phyloP scores from a whole-genome alignment of 768 basidiomycete species.

The Mycena belliarum region DNA sequence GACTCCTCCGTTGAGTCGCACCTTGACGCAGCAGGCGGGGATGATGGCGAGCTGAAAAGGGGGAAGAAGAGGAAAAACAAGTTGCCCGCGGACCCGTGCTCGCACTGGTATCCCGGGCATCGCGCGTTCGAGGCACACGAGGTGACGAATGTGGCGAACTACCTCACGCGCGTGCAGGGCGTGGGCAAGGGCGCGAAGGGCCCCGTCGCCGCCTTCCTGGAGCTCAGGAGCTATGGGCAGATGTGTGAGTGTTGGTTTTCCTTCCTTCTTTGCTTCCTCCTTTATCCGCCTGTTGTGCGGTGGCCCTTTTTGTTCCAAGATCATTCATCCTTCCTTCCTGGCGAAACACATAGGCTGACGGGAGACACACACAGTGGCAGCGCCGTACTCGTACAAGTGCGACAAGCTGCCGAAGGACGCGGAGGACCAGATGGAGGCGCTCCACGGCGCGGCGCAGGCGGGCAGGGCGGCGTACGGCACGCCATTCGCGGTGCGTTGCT shows the following conservation, averaged over 20 bases:
- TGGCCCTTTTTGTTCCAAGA: too few relatives aligned
- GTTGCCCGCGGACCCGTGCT: constrained; percentile 55
- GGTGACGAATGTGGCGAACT: constrained; percentile 73
- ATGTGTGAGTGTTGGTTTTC: constrained; percentile 55
- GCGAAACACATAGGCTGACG: background rate
- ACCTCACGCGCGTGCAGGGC: constrained; percentile 45
- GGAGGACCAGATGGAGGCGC: constrained; percentile 76
- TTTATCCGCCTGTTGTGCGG: too few relatives aligned
- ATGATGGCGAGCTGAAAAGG: constrained; percentile 5
- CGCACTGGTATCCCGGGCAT: constrained; percentile 74
- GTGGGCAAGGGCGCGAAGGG: constrained; percentile 18
- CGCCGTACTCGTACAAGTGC: constrained; percentile 64
- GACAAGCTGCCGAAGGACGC: constrained; percentile 56
- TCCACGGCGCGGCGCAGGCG: constrained; percentile 62
- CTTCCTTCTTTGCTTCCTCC: too few relatives aligned
- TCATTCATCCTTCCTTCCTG: background rate
- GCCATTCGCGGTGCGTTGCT: constrained; percentile 43
- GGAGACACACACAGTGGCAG: constrained; percentile 53
- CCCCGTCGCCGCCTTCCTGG: constrained; percentile 61
- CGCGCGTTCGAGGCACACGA: constrained; percentile 78
- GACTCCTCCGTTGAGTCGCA: too few relatives aligned
- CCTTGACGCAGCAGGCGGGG: too few relatives aligned
- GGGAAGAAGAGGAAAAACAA: constrained; percentile 25
- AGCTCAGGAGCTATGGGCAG: constrained; percentile 82
- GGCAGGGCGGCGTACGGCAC: constrained; percentile 56